Conservation (phyloP, 2,329 filamentous ascomycete genomes). For the Sporothrix sp. region DNA sequence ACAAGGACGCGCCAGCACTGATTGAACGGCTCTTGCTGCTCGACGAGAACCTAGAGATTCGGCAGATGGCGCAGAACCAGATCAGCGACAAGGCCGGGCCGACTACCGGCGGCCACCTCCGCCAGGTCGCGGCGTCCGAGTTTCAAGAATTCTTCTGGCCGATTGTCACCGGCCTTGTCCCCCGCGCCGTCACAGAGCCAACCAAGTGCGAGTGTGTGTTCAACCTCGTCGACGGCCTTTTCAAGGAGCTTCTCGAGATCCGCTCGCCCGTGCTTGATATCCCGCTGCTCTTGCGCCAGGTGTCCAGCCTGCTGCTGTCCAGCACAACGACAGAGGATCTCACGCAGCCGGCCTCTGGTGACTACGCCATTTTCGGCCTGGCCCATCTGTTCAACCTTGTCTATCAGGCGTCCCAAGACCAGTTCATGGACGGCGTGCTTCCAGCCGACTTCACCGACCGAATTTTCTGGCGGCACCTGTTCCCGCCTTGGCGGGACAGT, state of each 20-base stretch:
- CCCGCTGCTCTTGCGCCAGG: constrained; percentile 21
- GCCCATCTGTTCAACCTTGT: constrained; percentile 27
- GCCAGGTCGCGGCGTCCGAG: constrained; percentile 23
- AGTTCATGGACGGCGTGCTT: constrained; percentile 7
- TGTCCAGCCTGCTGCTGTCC: constrained; percentile 20
- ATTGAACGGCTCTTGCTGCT: constrained; percentile 29
- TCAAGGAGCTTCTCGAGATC: constrained; percentile 30
- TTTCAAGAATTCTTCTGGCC: constrained; percentile 42
- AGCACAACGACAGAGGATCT: constrained; percentile 29
- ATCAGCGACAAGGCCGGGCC: constrained; percentile 24
- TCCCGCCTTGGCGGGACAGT: constrained; percentile 39
- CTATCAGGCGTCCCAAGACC: constrained; percentile 16
- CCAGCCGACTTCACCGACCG: constrained; percentile 29
- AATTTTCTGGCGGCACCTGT: constrained; percentile 56
- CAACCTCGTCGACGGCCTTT: constrained; percentile 30
- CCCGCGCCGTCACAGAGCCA: constrained; percentile 25
- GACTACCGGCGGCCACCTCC: constrained; percentile 15
- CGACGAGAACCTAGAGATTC: constrained; percentile 28
- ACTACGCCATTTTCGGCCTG: constrained; percentile 29
- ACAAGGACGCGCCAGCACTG: constrained; percentile 22
- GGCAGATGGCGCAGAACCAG: constrained; percentile 27
- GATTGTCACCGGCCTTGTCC: constrained; percentile 29
- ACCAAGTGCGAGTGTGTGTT: constrained; percentile 38
- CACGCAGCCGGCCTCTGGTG: constrained; percentile 28
- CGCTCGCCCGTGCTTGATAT: constrained; percentile 24